Percentiles rank a stretch among this genome's conserved stretches.
phyloP scores from a whole-genome alignment of 495 filamentous ascomycete genomes.

The Recurvomyces mirabilis region DNA sequence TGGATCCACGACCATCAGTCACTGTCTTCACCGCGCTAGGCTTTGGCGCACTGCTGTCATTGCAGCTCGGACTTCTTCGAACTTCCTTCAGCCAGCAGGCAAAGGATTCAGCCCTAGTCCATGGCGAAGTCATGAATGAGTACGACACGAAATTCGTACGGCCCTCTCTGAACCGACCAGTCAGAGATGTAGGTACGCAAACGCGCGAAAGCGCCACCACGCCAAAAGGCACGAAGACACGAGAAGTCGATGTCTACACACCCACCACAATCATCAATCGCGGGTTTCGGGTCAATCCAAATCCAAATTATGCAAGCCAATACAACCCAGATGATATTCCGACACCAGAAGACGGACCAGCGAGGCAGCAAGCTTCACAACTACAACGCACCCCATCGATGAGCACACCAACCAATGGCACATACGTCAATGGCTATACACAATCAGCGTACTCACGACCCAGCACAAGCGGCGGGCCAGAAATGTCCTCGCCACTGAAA shows the following conservation, averaged over 20 bases:
- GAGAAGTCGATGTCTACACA: slow-evolving; percentile 56
- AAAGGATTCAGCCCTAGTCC: slow-evolving; percentile 72
- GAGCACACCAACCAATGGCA: slow-evolving; percentile 7
- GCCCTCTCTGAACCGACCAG: slow-evolving; percentile 67
- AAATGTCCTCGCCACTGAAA: slow-evolving; percentile 43
- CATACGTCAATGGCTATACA: slow-evolving; percentile 12
- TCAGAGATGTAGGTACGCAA: slow-evolving; percentile 77
- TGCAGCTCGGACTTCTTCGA: slow-evolving; percentile 62
- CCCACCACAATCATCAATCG: slow-evolving; percentile 68
- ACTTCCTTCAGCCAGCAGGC: slow-evolving; percentile 66
- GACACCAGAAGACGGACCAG: slow-evolving; percentile 18
- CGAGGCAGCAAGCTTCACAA: background rate
- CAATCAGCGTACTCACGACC: slow-evolving; percentile 23
- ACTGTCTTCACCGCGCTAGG: slow-evolving; percentile 71
- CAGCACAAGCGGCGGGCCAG: slow-evolving; percentile 25
- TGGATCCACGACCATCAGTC: slow-evolving; percentile 69
- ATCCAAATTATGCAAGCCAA: slow-evolving; percentile 73
- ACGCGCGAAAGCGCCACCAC: slow-evolving; percentile 24
- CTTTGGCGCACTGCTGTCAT: slow-evolving; percentile 59
- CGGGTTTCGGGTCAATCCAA: slow-evolving; percentile 76
- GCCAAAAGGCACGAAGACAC: slow-evolving; percentile 24
- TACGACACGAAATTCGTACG: slow-evolving; percentile 95
- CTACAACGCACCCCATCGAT: slow-evolving; percentile 6
- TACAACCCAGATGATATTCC: slow-evolving; percentile 55
- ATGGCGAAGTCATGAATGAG: slow-evolving; percentile 85